A percentile compares a stretch with the other conserved stretches of the same genome.
phyloP scores from a whole-genome alignment of 1,284 basidiomycete genomes.

The Caloboletus firmus region DNA sequence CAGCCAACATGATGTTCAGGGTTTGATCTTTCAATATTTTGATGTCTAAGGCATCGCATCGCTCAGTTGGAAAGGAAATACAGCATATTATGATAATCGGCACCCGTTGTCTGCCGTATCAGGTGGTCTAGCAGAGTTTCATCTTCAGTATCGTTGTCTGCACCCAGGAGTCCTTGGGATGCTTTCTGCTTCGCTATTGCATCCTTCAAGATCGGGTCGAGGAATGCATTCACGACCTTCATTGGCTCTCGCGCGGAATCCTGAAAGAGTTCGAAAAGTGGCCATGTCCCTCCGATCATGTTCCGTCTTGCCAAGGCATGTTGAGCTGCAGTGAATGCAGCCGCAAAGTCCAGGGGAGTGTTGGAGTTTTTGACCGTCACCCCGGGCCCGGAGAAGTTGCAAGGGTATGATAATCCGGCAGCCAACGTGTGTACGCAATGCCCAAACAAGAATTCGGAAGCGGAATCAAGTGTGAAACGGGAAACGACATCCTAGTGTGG shows the following conservation, averaged over 20 bases:
- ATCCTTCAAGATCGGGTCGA: conserved; percentile 37
- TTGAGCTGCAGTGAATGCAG: conserved; percentile 38
- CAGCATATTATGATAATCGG: conserved; percentile 6
- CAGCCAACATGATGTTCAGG: conserved; percentile 45
- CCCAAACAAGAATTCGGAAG: conserved; percentile 45
- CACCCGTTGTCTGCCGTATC: conserved; percentile 49
- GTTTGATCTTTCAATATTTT: conserved; percentile 40
- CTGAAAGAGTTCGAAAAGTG: conserved; percentile 38
- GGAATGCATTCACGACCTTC: conserved; percentile 40
- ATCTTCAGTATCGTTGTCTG: conserved; percentile 32
- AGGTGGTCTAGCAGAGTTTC: conserved; percentile 53
- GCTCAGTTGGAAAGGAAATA: conserved; percentile 39
- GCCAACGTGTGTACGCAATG: conserved; percentile 34
- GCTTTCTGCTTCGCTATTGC: conserved; percentile 34
- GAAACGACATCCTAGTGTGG: conserved; percentile 42
- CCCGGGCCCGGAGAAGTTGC: conserved; percentile 11
- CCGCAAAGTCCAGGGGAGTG: conserved; percentile 35
- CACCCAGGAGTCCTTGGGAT: conserved; percentile 17
- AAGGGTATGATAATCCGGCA: conserved; percentile 33
- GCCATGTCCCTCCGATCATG: conserved; percentile 40
- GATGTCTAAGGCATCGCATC: conserved; percentile 33
- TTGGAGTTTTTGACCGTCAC: conserved; percentile 3
- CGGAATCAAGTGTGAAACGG: conserved; percentile 47
- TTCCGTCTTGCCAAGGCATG: conserved; percentile 31
- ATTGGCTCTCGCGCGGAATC: conserved; percentile 38